These are phyloP conservation scores for Dillenia suffruticosa DNA, from an alignment of 164 flowering plant species.

Conservation along the genomic window DNA sequence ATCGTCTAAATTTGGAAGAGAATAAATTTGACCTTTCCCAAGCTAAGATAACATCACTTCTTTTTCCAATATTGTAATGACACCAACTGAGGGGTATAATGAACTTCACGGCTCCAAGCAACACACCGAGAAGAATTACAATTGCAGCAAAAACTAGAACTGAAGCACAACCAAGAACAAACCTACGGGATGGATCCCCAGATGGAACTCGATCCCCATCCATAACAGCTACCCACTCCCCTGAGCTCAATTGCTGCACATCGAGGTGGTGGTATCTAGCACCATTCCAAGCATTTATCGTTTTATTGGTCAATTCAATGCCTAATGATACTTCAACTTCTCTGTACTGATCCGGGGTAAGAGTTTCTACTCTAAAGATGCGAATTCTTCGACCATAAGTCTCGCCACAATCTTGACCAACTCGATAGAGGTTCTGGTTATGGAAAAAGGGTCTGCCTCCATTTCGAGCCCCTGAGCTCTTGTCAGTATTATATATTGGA, in stretches of 20 bases:
- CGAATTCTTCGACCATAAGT: conserved; percentile 73
- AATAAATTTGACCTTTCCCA: conserved; percentile 52
- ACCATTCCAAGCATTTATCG: conserved; percentile 87
- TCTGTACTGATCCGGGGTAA: conserved; percentile 56
- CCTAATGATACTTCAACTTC: conserved; percentile 80
- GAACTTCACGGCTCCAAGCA: conserved; percentile 76
- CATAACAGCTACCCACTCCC: conserved; percentile 77
- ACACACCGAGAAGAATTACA: conserved; percentile 54
- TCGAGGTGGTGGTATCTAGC: conserved; percentile 88
- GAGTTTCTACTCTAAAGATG: conserved; percentile 56
- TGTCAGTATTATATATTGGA: conserved; percentile 60
- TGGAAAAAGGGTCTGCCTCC: conserved; percentile 87
- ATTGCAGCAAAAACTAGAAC: conserved; percentile 36
- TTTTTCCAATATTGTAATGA: conserved; percentile 46
- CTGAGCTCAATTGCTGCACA: conserved; percentile 62
- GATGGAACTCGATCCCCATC: conserved; percentile 93
- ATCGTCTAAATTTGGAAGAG: conserved; percentile 51
- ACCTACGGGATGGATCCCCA: conserved; percentile 56
- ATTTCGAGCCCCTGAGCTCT: conserved; percentile 75
- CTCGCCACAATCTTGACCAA: conserved; percentile 91
- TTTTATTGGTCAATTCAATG: conserved; percentile 50
- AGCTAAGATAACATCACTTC: conserved; percentile 40
- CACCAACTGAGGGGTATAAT: conserved; percentile 70
- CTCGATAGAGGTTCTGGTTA: conserved; percentile 65
- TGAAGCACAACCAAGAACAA: conserved; percentile 58